Evolutionary conservation across 1,139 yeast genomes (phyloP), one percentile per base, ranked within the genome.

Genomic region (Ashbya aceris): DNA sequence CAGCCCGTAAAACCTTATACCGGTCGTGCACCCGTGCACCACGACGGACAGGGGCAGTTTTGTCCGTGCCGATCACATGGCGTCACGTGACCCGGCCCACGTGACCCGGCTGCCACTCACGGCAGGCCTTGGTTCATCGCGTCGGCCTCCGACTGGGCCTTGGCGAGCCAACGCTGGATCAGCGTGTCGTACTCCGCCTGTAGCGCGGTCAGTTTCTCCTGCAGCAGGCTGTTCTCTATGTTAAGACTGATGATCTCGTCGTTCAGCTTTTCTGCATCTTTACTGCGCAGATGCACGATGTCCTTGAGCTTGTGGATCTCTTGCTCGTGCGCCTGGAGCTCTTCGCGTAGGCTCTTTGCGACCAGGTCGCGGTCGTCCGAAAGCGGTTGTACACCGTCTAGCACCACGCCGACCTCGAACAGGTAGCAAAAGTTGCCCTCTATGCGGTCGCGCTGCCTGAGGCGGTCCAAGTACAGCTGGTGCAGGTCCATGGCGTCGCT

Each of bases 161-260:
- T 73, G 9, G 66, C 69, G 67, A 80, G 70, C 85, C 84, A 80
- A 44, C 86, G 56, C 39, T 68, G 62, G 9, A 81, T 71, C 49
- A 81, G 65, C 13, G 61, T 61, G 20, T 72, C 71, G 52, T 80
- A 78, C 49, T 80, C 86, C 11, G 49, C 50, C 36, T 64, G 64
- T 30, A 76, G 58, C 17, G 58, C 54, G 4, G 53, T 55, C n/a
- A 72, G 60, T 45, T 66, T 66, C 5, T 71, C 72, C 31, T 67
- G 73, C 38, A 80, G 60, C 20, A 84, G 71, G 50, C 82, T 83
- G 48, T 76, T 73, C 58, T 83, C 93, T 40, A 86, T 78, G 53
- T 79, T 83, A 40, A 73, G 64, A 23, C 85, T 75, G 38, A 86
- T 67, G 11, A 81, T 63, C 51, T 83, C 93, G 57, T 85, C 94